phyloP scores from a whole-genome alignment of 2,329 filamentous ascomycete genomes.

The Penicillium sp. region DNA sequence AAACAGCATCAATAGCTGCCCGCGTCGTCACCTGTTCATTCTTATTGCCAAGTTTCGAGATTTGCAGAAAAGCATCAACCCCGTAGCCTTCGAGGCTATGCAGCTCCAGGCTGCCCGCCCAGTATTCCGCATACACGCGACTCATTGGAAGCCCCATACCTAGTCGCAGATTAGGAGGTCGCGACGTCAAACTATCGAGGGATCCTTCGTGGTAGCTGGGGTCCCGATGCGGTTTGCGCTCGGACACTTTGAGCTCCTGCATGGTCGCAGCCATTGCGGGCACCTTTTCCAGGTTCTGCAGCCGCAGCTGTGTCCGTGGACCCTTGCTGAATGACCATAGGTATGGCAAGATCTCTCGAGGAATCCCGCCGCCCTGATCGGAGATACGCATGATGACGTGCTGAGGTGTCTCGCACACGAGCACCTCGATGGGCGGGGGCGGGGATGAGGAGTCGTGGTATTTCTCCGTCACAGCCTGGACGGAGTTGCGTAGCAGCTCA shows the following conservation, averaged over 20 bases:
- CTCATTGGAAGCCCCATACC: slow-evolving; percentile 94
- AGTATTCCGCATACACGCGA: slow-evolving; percentile 94
- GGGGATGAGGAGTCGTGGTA: slow-evolving; percentile 49
- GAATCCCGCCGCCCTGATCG: slow-evolving; percentile 90
- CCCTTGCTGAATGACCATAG: slow-evolving; percentile 98
- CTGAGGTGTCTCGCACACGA: slow-evolving; percentile 89
- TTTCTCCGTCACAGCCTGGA: slow-evolving; percentile 85
- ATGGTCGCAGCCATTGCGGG: slow-evolving; percentile 91
- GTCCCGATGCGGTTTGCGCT: slow-evolving; percentile 31
- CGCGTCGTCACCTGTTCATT: slow-evolving; percentile 86
- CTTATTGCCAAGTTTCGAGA: slow-evolving; percentile 95
- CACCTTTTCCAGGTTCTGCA: slow-evolving; percentile 83
- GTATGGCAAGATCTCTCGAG: slow-evolving; percentile 78
- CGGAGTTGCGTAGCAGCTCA: slow-evolving; percentile 89
- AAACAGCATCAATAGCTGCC: slow-evolving; percentile 75
- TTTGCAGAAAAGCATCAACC: slow-evolving; percentile 92
- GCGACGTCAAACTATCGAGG: slow-evolving; percentile 72
- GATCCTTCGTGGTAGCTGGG: slow-evolving; percentile 58
- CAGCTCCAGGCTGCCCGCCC: slow-evolving; percentile 87
- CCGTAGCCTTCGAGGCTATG: slow-evolving; percentile 95
- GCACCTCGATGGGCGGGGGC: slow-evolving; percentile 84
- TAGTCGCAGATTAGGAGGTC: slow-evolving; percentile 80
- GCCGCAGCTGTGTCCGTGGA: slow-evolving; percentile 69
- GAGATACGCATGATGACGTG: slow-evolving; percentile 96
- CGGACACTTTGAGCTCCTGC: slow-evolving; percentile 68